Conservation (phyloP, 2,329 filamentous ascomycete genomes). For the Daldinia sp. region DNA sequence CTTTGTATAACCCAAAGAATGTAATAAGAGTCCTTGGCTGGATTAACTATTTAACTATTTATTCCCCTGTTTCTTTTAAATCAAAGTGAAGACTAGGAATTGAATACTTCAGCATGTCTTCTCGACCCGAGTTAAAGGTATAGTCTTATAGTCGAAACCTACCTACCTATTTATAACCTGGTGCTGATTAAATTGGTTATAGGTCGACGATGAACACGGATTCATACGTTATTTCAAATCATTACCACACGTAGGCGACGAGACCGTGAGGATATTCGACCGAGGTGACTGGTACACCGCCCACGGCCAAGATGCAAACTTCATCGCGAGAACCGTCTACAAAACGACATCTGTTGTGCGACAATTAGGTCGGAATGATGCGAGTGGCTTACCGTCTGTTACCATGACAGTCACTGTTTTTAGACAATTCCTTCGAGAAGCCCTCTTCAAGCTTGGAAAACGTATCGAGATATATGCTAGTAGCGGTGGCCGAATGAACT, state of each 20-base stretch:
- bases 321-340: conserved; percentile 88
- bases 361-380: conserved; percentile 83
- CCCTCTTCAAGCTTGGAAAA: conserved; percentile 89
- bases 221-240: conserved; percentile 97
- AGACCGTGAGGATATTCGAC: conserved; percentile 90
- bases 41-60: too few relatives aligned
- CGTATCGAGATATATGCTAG: conserved; percentile 90
- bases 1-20: conserved; percentile 7
- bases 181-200: not conserved
- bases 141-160: not conserved
- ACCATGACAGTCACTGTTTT: conserved; percentile 96
- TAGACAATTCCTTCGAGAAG: conserved; percentile 92
- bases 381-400: conserved; percentile 88
- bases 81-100: not conserved
- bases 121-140: conserved; percentile 63
- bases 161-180: not conserved
- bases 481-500: conserved; percentile 79
- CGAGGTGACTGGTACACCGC: conserved; percentile 95
- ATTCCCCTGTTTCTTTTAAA: not conserved
- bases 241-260: conserved; percentile 74
- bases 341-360: conserved; percentile 96
- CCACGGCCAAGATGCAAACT: conserved; percentile 85
- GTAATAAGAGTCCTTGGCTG: not conserved
- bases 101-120: conserved; percentile 53
- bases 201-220: conserved; percentile 96